Conservation (phyloP, 2,329 filamentous ascomycete genomes). For the Fusarium sp. region DNA sequence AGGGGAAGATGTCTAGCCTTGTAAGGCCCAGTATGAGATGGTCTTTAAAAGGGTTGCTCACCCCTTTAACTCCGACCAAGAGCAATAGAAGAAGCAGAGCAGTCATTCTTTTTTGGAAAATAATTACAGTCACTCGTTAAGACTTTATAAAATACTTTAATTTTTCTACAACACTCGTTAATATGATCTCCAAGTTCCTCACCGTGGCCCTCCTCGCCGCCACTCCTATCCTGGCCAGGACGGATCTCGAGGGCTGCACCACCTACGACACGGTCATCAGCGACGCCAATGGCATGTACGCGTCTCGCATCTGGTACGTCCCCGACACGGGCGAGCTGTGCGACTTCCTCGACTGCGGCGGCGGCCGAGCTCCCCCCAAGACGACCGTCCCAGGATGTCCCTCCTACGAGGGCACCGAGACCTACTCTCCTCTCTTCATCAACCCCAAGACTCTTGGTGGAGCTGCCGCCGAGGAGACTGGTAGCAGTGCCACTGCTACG, state of each 20-base stretch:
- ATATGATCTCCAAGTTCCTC: constrained; percentile 48
- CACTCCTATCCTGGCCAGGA: constrained; percentile 56
- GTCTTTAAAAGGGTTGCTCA: constrained; percentile 29
- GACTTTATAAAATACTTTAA: constrained; percentile 4
- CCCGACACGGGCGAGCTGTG: constrained; percentile 75
- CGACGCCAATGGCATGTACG: constrained; percentile 54
- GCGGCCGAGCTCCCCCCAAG: constrained; percentile 74
- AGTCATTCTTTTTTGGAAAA: constrained; percentile 17
- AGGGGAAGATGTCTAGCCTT: constrained; percentile 3
- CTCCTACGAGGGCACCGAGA: constrained; percentile 67
- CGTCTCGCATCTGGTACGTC: constrained; percentile 69
- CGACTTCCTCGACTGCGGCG: constrained; percentile 74
- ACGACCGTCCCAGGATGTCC: constrained; percentile 72
- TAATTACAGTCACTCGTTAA: constrained; percentile 7
- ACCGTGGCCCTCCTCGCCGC: constrained; percentile 49
- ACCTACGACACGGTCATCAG: constrained; percentile 53
- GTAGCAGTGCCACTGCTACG: background rate
- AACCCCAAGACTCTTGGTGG: constrained; percentile 49
- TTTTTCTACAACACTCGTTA: constrained; percentile 25
- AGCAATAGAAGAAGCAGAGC: constrained; percentile 2
- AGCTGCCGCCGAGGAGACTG: constrained; percentile 19
- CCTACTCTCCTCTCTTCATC: constrained; percentile 66
- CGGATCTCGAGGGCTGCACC: constrained; percentile 62
- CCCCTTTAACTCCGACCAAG: background rate
- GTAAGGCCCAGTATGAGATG: constrained; percentile 8